These are phyloP conservation scores for Naganishia sp. DNA, from an alignment of 1,284 basidiomycete genomes.

Conservation along the genomic window DNA sequence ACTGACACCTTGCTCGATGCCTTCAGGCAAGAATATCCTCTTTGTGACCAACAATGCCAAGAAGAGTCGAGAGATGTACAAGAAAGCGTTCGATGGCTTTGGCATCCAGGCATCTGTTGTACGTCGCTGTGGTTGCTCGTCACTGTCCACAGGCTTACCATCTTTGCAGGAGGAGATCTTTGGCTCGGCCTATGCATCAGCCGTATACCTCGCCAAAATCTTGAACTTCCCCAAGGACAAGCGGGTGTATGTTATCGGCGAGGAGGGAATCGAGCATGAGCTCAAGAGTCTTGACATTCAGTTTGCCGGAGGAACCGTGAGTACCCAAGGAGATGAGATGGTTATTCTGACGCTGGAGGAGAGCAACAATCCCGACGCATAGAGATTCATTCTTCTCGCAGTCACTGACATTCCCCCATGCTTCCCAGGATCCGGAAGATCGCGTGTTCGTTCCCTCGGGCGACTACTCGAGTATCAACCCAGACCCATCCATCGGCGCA, in stretches of 20 bases:
- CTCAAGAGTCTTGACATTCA: constrained; percentile 76
- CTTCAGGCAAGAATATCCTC: constrained; percentile 76
- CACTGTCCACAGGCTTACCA: background rate
- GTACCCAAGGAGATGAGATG: constrained; percentile 37
- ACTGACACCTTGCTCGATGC: background rate
- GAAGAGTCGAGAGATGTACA: constrained; percentile 83
- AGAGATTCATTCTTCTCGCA: too few species aligned
- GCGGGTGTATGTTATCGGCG: constrained; percentile 94
- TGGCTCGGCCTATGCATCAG: constrained; percentile 90
- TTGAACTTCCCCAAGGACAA: constrained; percentile 86
- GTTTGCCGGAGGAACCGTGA: constrained; percentile 81
- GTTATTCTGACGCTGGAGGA: too few species aligned
- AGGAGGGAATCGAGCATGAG: constrained; percentile 90
- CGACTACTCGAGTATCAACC: constrained; percentile 66
- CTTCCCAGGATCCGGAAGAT: constrained; percentile 74
- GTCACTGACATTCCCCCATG: background rate
- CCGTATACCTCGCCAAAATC: constrained; percentile 87
- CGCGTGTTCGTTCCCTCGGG: constrained; percentile 71
- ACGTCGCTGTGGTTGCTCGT: constrained; percentile 46
- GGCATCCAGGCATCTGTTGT: constrained; percentile 83
- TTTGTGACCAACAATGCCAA: constrained; percentile 99
- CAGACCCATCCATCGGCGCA: constrained; percentile 79
- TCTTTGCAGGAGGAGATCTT: constrained; percentile 81
- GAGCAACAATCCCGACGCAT: too few species aligned
- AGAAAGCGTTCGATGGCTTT: constrained; percentile 85